Evolutionary conservation across 2,329 filamentous ascomycete species (phyloP), one percentile per base, ranked within the genome.

Genomic region (Coleophoma eucalyptorum): DNA sequence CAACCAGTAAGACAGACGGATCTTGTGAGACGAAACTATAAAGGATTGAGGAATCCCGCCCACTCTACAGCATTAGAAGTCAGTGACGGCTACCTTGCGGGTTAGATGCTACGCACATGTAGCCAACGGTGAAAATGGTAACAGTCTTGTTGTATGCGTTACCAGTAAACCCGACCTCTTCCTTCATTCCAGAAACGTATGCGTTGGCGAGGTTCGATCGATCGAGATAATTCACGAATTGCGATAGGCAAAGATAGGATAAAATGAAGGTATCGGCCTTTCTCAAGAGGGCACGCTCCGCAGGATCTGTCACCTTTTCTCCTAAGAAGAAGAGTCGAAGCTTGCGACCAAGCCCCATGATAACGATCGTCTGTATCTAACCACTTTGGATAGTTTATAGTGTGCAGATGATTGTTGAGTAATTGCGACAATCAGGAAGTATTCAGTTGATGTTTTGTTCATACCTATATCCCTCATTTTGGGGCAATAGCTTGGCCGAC

Each of bases 91-190:
- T 40, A 15, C n/a, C 5, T 40, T 40, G 13, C 3, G 19, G 5
- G 37, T 16, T 16, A n/a, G 8, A 19, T 40, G 4, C 26, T 6
- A 26, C 26, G n/a, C n/a, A 19, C 78, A 2, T 86, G 69, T 4
- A 79, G 38, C 71, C 63, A 20, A 31, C 72, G 0, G 77, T 81
- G 72, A 79, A 84, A 34, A 70, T 74, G 0, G 77, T 74, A 48
- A 64, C 68, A 48, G 71, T 62, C 49, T 79, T 74, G 50, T 81
- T 80, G 32, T 81, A 68, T 50, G 83, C 67, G 53, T 82, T 81
- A 2, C 71, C 69, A 43, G 76, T 73, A 7, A 82, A 60, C 3
- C 64, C 56, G 4, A 78, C 65, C 45, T 77, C 67, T 45, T 75
- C 66, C 40, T 49, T 52, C 61, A 63, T 63, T 6, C 61, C 61